phyloP scores from a whole-genome alignment of 2,329 filamentous ascomycete genomes.

The Penicillium palitans region DNA sequence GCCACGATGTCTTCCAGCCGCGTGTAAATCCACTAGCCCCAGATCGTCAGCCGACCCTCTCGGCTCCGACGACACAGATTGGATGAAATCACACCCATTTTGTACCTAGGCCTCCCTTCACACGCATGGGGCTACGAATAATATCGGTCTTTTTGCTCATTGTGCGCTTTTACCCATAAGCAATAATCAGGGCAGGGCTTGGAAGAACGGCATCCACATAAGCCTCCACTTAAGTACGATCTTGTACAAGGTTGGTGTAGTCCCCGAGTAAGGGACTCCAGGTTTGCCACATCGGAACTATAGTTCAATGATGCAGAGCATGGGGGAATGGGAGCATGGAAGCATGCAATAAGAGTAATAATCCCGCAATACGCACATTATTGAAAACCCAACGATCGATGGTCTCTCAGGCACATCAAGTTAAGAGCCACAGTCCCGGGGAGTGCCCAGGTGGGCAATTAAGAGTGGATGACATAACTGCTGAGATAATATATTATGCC shows the following conservation, averaged over 20 bases:
- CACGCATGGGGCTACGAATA: background rate
- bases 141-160: background rate
- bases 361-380: background rate
- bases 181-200: background rate
- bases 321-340: background rate
- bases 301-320: background rate
- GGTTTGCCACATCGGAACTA: background rate
- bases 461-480: background rate
- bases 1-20: slow-evolving; percentile 7
- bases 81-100: background rate
- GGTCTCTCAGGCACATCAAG: background rate
- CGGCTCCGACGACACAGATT: slow-evolving; percentile 3
- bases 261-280: slow-evolving; percentile 1
- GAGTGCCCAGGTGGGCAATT: background rate
- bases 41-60: slow-evolving; percentile 10
- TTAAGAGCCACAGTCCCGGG: background rate
- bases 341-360: slow-evolving; percentile 1
- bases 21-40: slow-evolving; percentile 1
- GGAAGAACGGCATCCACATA: background rate
- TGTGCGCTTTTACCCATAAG: background rate
- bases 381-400: slow-evolving; percentile 6
- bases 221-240: background rate
- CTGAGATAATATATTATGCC: background rate
- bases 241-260: background rate
- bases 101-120: background rate